Conservation (phyloP, 306 rosid genomes). For the Heteromeles arbutifolia region DNA sequence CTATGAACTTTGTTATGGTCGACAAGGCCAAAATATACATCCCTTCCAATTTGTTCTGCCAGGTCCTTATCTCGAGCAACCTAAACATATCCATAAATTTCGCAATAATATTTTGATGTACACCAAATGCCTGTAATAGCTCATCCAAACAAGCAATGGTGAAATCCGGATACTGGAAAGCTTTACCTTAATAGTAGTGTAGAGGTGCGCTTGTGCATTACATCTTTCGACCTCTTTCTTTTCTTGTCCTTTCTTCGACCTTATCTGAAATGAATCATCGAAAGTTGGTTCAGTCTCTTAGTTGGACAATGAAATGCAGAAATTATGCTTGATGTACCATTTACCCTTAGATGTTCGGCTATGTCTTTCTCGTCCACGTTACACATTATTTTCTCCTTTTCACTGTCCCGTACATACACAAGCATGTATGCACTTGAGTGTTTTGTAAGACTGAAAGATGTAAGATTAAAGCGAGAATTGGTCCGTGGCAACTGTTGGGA, state of each 20-base stretch:
- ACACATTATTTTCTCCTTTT: constrained; percentile 80
- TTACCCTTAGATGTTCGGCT: constrained; percentile 68
- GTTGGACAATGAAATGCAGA: not conserved
- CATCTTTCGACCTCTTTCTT: not conserved
- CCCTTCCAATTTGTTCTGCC: not conserved
- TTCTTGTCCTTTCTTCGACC: not conserved
- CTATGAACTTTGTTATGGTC: not conserved
- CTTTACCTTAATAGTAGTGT: too few species aligned
- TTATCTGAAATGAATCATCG: not conserved
- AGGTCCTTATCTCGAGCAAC: not conserved
- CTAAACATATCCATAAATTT: not conserved
- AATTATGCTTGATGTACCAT: not conserved
- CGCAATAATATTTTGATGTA: not conserved
- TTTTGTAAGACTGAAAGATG: constrained; percentile 69
- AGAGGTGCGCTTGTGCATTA: too few species aligned
- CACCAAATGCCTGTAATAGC: not conserved
- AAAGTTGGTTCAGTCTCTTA: constrained; percentile 7
- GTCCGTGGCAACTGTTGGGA: constrained; percentile 61
- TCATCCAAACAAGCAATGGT: too few species aligned
- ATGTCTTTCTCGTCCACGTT: constrained; percentile 81
- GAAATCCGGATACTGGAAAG: too few species aligned
- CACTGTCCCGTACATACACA: constrained; percentile 84
- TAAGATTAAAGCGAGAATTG: constrained; percentile 15
- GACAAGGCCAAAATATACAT: not conserved
- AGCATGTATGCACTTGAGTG: constrained; percentile 93